Percentiles rank a stretch among this genome's conserved stretches.
These are phyloP conservation scores for Boletus rex-veris DNA, from an alignment of 768 basidiomycete species.

Conservation along the genomic window DNA sequence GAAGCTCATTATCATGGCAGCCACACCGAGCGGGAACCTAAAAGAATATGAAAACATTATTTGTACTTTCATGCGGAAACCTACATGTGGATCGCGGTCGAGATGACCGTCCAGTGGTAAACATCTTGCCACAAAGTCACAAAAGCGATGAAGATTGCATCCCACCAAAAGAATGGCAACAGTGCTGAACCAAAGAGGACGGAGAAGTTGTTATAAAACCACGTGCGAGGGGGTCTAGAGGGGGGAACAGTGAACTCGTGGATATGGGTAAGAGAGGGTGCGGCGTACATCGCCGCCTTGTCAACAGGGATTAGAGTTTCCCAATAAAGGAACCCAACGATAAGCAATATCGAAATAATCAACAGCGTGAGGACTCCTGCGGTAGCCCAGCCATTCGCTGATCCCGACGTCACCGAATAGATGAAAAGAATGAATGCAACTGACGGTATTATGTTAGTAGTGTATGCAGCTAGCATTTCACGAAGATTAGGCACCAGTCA, in stretches of 20 bases:
- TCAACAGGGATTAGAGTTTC: conserved; percentile 40
- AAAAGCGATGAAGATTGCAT: conserved; percentile 31
- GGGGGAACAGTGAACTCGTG: not conserved
- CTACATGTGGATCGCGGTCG: conserved; percentile 39
- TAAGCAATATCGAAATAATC: conserved; percentile 41
- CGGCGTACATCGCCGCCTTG: conserved; percentile 41
- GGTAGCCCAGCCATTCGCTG: conserved; percentile 47
- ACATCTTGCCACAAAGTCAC: conserved; percentile 40
- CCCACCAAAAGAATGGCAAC: conserved; percentile 44
- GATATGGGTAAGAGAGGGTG: not conserved
- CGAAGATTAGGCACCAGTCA: conserved; percentile 31
- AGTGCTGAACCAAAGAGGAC: conserved; percentile 38
- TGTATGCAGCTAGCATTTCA: not conserved
- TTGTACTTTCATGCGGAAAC: conserved; percentile 1
- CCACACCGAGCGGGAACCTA: conserved; percentile 42
- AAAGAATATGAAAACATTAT: not conserved
- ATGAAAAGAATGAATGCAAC: conserved; percentile 39
- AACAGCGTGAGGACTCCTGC: conserved; percentile 45
- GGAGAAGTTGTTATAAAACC: conserved; percentile 41
- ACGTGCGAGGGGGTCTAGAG: conserved; percentile 39
- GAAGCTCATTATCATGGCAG: conserved; percentile 36
- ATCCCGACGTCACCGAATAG: conserved; percentile 44
- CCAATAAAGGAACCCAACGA: conserved; percentile 48
- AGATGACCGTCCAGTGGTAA: conserved; percentile 41
- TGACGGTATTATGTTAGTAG: conserved; percentile 10